Conservation (phyloP, 257 asterid genomes). For the Nicotiana sylvestris region DNA sequence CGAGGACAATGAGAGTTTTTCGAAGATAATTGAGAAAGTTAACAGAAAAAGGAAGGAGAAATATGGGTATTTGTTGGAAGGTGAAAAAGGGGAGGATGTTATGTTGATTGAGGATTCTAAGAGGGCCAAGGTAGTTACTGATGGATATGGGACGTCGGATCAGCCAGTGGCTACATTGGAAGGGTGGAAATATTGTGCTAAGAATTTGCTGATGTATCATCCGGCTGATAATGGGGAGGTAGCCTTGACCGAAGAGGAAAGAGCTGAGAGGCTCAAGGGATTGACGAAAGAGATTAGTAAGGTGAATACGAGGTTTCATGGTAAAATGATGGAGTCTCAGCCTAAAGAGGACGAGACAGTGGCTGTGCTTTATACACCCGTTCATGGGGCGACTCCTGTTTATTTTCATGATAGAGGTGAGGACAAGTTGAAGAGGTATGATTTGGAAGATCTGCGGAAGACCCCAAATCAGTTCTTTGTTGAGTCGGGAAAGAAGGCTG, state of each 20-base stretch:
- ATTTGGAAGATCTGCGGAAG: conserved; percentile 82
- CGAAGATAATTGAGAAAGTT: conserved; percentile 59
- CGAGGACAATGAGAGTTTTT: conserved; percentile 90
- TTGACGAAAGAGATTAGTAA: conserved; percentile 71
- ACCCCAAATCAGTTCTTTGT: conserved; percentile 70
- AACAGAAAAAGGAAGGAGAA: conserved; percentile 72
- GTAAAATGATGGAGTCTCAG: conserved; percentile 45
- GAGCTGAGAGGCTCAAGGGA: conserved; percentile 62
- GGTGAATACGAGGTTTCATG: conserved; percentile 76
- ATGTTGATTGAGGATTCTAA: conserved; percentile 51
- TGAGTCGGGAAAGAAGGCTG: conserved; percentile 77
- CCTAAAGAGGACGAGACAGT: conserved; percentile 50
- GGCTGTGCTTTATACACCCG: conserved; percentile 65
- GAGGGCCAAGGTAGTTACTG: conserved; percentile 55
- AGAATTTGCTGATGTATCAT: conserved; percentile 87
- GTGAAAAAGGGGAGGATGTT: conserved; percentile 31
- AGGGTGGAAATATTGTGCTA: conserved; percentile 84
- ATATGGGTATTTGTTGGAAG: conserved; percentile 67
- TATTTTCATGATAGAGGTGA: conserved; percentile 49
- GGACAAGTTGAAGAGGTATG: conserved; percentile 63
- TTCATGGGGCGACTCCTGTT: conserved; percentile 73
- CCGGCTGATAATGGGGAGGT: conserved; percentile 87
- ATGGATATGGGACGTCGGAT: conserved; percentile 88
- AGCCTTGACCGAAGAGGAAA: conserved; percentile 70
- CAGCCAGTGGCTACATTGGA: conserved; percentile 74